phyloP scores from a whole-genome alignment of 345 rosid species.

The Euphorbia pulcherrima region DNA sequence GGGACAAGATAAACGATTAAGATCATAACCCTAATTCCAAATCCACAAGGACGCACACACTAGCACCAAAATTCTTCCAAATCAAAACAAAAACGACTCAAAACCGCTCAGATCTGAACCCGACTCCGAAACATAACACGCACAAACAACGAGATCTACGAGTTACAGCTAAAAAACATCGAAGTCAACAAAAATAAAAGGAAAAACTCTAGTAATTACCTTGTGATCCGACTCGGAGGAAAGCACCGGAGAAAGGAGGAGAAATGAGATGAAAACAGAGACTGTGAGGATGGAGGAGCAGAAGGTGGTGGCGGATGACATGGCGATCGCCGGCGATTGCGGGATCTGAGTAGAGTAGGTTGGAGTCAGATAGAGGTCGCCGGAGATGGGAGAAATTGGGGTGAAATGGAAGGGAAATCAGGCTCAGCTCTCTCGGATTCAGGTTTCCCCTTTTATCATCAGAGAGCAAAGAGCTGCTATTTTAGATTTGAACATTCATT shows the following conservation, averaged over 20 bases:
- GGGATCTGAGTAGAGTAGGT: constrained; percentile 46
- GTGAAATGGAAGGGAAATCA: neutral
- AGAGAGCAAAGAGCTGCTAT: neutral
- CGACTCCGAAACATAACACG: neutral
- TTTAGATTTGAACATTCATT: neutral
- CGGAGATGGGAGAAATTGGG: neutral
- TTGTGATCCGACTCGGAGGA: constrained; percentile 94
- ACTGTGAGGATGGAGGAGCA: constrained; percentile 27
- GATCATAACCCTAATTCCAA: constrained; percentile 18
- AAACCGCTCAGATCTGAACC: constrained; percentile 35
- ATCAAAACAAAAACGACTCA: neutral
- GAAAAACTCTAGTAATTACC: constrained; percentile 35
- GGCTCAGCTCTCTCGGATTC: constrained; percentile 1
- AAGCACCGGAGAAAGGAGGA: constrained; percentile 37
- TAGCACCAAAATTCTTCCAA: neutral
- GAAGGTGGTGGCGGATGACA: constrained; percentile 37
- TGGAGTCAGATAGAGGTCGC: neutral
- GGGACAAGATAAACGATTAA: neutral
- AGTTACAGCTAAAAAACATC: neutral
- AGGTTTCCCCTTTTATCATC: neutral
- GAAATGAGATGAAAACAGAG: constrained; percentile 23
- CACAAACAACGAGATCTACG: constrained; percentile 30
- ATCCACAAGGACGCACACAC: neutral
- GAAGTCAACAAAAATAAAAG: neutral
- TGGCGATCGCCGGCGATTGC: constrained; percentile 43